Base-by-base conservation (phyloP, 768 basidiomycete genomes). In the Pluteus cervinus region DNA sequence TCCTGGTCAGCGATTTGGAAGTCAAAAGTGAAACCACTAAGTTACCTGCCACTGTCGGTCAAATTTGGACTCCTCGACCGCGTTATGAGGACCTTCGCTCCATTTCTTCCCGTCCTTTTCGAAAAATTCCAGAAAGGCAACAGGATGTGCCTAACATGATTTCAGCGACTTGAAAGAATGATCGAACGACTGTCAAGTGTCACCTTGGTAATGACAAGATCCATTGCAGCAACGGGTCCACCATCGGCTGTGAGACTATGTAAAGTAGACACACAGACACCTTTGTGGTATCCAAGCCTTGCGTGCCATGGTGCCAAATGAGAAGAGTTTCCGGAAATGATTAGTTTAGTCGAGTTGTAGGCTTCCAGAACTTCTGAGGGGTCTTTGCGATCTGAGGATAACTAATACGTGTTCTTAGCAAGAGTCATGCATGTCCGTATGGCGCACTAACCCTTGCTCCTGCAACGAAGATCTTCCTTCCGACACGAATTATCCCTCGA, bases 261-360 rank as follows among this genome's bases (percentile, higher is more conserved):
- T 44, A 98, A 61, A 0, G 86, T 85, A 0, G 88, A 77, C 18
- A 93, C 67, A 49, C 73, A 86, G 2, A 79, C 81, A 4, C 63
- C 61, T 16, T 50, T 61, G 41, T 74, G 75, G 52, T 89, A 89
- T 5, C 96, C 96, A 5, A 99, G 71, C 47, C 82, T 87, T 1
- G 80, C 68, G 52, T 96, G 76, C 96, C 96, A 99, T 0, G 80
- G 74, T 4, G 83, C 86, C 36, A 93, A 66, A 44, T 86, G 82
- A 2, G 89, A 81, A 0, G 87, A 86, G 56, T 99, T 99, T 3
- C 88, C 91, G 3, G 73, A 69, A 12, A 99, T 57, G 15, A 74
- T 53, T 14, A 99, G 68, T 33, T 68, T 69, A 16, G 74, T 75
- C 5, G 72, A 79, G 41, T 75, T 63, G 46, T 86, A 84, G 1